A percentile compares a stretch with the other conserved stretches of the same genome.
These are phyloP conservation scores for Monilinia fructigena DNA, from an alignment of 2,329 filamentous ascomycete species.

Conservation along the genomic window DNA sequence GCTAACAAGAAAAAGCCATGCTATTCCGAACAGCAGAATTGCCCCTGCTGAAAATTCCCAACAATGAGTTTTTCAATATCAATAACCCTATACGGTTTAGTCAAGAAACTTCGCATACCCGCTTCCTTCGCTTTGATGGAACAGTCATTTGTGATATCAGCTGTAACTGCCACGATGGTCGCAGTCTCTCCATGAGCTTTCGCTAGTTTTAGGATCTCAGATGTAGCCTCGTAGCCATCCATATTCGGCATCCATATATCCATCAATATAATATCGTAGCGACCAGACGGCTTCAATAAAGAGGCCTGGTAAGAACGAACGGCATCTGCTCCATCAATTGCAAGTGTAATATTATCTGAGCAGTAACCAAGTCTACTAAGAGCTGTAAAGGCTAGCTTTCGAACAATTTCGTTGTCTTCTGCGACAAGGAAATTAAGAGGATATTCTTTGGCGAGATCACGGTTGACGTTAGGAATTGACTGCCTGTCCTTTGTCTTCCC, in stretches of 20 bases:
- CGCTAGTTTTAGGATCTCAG: slow-evolving; percentile 52
- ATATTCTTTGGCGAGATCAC: slow-evolving; percentile 54
- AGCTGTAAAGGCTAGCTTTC: slow-evolving; percentile 65
- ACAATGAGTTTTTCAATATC: slow-evolving; percentile 54
- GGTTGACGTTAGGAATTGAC: slow-evolving; percentile 47
- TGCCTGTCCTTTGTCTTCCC: slow-evolving; percentile 24
- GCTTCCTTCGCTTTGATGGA: slow-evolving; percentile 49
- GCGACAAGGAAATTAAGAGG: slow-evolving; percentile 68
- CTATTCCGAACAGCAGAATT: slow-evolving; percentile 17
- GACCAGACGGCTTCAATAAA: slow-evolving; percentile 36
- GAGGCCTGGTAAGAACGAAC: slow-evolving; percentile 58
- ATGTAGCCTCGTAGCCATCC: slow-evolving; percentile 69
- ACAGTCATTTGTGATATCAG: slow-evolving; percentile 54
- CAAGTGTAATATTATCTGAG: slow-evolving; percentile 54
- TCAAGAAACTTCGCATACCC: slow-evolving; percentile 56
- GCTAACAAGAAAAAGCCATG: slow-evolving; percentile 2
- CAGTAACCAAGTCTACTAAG: slow-evolving; percentile 65
- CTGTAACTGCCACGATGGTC: slow-evolving; percentile 53
- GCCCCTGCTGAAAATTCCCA: slow-evolving; percentile 30
- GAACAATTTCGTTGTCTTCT: slow-evolving; percentile 72
- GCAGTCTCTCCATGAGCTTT: slow-evolving; percentile 26
- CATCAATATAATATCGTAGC: slow-evolving; percentile 67
- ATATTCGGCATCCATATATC: slow-evolving; percentile 74
- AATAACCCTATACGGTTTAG: slow-evolving; percentile 54
- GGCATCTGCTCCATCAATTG: slow-evolving; percentile 67